phyloP scores from a whole-genome alignment of 148 eudicot species.

The Linanthus parryae region DNA sequence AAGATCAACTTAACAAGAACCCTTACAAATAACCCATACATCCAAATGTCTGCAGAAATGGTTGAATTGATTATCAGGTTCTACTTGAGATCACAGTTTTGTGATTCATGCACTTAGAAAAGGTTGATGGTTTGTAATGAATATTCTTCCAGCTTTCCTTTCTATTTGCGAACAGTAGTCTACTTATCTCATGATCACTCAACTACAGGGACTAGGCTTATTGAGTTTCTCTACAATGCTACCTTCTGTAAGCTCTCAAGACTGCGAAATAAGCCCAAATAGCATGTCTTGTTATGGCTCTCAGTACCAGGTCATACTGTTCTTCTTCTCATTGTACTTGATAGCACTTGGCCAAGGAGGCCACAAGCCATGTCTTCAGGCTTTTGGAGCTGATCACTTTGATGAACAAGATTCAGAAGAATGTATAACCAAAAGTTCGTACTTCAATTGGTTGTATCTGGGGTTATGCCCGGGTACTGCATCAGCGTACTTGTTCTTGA shows the following conservation, averaged over 20 bases:
- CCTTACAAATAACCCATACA: no score
- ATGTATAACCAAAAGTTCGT: conserved; percentile 70
- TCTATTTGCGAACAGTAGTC: no score
- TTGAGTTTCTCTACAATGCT: conserved; percentile 47
- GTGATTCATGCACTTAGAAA: no score
- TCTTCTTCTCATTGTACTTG: conserved; percentile 56
- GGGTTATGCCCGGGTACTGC: conserved; percentile 29
- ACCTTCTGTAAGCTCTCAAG: conserved; percentile 13
- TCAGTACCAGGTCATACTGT: conserved; percentile 28
- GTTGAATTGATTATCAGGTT: no score
- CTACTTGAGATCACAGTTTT: no score
- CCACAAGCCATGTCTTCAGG: conserved; percentile 73
- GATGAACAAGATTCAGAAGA: conserved; percentile 56
- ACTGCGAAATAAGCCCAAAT: conserved; percentile 9
- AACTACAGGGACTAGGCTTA: conserved; percentile 76
- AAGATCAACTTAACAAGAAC: no score
- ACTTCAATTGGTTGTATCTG: conserved; percentile 87
- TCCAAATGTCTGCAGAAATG: no score
- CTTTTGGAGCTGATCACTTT: conserved; percentile 94
- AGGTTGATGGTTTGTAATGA: no score
- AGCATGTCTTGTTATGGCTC: conserved; percentile 20
- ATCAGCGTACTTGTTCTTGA: conserved; percentile 27
- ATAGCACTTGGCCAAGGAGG: conserved; percentile 74
- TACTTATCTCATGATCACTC: background rate
- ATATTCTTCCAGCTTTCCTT: no score